phyloP scores from a whole-genome alignment of 2,329 filamentous ascomycete genomes.

The Lasiodiplodia sp. region DNA sequence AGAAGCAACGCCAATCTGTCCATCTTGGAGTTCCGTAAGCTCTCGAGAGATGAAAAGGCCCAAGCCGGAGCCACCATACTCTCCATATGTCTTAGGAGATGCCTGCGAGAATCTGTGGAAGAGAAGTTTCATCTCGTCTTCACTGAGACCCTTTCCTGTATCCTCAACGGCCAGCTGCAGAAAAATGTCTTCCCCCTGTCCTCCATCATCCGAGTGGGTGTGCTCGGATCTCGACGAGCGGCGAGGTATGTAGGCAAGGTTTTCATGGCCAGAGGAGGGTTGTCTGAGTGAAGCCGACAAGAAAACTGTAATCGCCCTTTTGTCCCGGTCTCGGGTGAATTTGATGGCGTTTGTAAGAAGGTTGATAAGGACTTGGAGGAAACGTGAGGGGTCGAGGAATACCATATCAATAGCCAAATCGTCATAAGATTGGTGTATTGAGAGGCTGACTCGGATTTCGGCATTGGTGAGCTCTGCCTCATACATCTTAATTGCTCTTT shows the following conservation, averaged over 20 bases:
- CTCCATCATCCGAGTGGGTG: constrained; percentile 31
- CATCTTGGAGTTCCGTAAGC: constrained; percentile 45
- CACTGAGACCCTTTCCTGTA: constrained; percentile 30
- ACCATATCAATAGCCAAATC: constrained; percentile 33
- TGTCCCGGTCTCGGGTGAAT: constrained; percentile 38
- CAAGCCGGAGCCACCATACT: constrained; percentile 48
- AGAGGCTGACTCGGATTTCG: constrained; percentile 30
- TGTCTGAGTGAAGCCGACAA: constrained; percentile 36
- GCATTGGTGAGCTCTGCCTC: constrained; percentile 36
- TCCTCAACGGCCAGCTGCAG: constrained; percentile 31
- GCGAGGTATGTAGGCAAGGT: constrained; percentile 33
- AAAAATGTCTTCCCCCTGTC: constrained; percentile 31
- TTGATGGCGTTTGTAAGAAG: constrained; percentile 45
- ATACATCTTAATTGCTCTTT: constrained; percentile 38
- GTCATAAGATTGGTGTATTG: constrained; percentile 32
- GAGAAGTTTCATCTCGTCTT: constrained; percentile 27
- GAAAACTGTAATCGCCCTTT: constrained; percentile 42
- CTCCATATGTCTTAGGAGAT: constrained; percentile 35
- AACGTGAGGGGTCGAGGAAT: constrained; percentile 31
- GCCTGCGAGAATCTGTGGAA: constrained; percentile 31
- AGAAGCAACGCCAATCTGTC: constrained; percentile 44
- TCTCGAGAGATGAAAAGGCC: constrained; percentile 47
- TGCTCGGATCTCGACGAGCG: constrained; percentile 27
- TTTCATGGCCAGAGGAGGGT: constrained; percentile 23
- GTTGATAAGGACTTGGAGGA: constrained; percentile 40